Percentiles rank a stretch among this genome's conserved stretches.
phyloP scores from a whole-genome alignment of 1,139 yeast genomes.

The Magnusiomyces tetraspermus region DNA sequence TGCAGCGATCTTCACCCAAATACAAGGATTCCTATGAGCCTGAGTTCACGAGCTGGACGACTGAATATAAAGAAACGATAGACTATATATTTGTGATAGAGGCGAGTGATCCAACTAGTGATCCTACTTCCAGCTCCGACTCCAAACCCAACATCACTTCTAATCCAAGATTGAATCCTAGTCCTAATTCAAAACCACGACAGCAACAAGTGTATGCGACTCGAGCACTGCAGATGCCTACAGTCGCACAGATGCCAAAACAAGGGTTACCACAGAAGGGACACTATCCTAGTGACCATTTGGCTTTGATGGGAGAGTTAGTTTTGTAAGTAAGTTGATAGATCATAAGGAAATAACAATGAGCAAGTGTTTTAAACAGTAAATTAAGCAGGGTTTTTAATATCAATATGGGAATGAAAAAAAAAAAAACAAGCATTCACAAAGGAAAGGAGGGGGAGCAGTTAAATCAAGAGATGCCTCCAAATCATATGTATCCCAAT shows the following conservation, averaged over 20 bases:
- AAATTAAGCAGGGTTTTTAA: too few species aligned
- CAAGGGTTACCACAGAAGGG: not conserved
- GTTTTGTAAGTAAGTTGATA: not conserved
- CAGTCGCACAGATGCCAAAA: not conserved
- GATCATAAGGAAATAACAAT: not conserved
- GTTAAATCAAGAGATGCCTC: too few species aligned
- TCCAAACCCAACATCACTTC: too few species aligned
- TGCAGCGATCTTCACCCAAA: not conserved
- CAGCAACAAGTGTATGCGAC: not conserved
- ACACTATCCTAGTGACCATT: not conserved
- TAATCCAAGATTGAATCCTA: too few species aligned
- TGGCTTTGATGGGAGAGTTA: not conserved
- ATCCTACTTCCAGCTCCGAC: too few species aligned
- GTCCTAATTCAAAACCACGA: too few species aligned
- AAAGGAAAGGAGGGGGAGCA: too few species aligned
- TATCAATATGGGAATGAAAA: too few species aligned
- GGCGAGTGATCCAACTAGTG: too few species aligned
- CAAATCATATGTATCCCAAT: not conserved
- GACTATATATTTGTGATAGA: not conserved
- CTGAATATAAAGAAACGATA: not conserved
- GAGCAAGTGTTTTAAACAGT: not conserved
- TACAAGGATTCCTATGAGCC: not conserved
- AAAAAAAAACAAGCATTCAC: too few species aligned
- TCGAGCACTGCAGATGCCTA: not conserved
- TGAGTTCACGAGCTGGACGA: not conserved